Conservation (phyloP, 2,329 filamentous ascomycete species). For the Myriosclerotinia duriaeana region DNA sequence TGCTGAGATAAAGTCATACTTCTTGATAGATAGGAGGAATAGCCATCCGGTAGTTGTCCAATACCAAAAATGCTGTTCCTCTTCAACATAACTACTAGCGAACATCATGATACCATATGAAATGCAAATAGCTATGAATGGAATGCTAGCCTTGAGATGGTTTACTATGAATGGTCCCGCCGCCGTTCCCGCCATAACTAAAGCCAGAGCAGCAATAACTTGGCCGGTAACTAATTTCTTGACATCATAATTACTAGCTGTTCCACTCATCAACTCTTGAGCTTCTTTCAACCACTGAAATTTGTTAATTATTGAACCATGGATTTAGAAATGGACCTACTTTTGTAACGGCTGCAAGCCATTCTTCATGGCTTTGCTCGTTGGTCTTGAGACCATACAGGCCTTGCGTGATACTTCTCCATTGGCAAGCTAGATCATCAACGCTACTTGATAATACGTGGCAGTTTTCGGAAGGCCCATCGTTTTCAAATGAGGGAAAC, state of each 20-base stretch:
- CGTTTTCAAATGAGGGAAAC: conserved; percentile 56
- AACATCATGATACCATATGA: conserved; percentile 91
- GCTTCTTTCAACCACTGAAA: conserved; percentile 45
- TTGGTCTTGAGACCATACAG: conserved; percentile 28
- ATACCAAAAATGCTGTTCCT: conserved; percentile 99
- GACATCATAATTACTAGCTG: conserved; percentile 90
- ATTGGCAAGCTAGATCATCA: conserved; percentile 66
- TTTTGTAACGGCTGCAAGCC: conserved; percentile 48
- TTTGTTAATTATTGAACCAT: conserved; percentile 28
- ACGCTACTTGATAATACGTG: conserved; percentile 40
- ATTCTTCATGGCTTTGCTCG: conserved; percentile 42
- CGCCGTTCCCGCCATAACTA: conserved; percentile 41
- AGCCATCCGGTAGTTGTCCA: conserved; percentile 77
- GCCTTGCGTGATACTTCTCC: conserved; percentile 49
- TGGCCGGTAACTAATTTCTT: conserved; percentile 55
- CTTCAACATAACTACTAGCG: conserved; percentile 94
- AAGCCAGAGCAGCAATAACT: conserved; percentile 42
- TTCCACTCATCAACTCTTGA: conserved; percentile 79
- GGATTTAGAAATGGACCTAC: conserved; percentile 37
- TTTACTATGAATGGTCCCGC: conserved; percentile 45
- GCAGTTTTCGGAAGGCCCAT: conserved; percentile 34
- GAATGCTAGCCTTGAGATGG: conserved; percentile 41
- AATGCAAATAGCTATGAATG: conserved; percentile 54
- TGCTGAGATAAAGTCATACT: conserved; percentile 30
- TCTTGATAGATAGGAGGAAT: conserved; percentile 51